Evolutionary conservation across 345 rosid species (phyloP), one percentile per base, ranked within the genome.

Genomic region (Toxicodendron radicans): DNA sequence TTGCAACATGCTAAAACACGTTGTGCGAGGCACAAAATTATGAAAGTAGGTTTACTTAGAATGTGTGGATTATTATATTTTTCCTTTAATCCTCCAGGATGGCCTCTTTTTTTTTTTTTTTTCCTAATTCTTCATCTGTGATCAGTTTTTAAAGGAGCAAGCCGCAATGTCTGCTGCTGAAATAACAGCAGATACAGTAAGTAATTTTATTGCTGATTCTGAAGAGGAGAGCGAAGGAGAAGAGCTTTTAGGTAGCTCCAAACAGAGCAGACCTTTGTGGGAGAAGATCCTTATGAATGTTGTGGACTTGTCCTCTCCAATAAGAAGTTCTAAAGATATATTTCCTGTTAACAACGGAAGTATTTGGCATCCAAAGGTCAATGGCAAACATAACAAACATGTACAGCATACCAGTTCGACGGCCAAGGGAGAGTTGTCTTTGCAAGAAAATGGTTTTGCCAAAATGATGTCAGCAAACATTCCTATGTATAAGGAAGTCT

Each of bases 1-100:
- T 80, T 95, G 85, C 90, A 83, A 75, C 95, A 90, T 86, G 97
- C 99, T 75, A 95, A 87, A 86, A 94, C 98, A 75, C 92, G 87
- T 54, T 87, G 97, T 82, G 98, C 98, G 80, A 89, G 97, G 67
- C 97, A 94, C 85, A 92, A 94, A 85, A 94, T 94, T 51, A 88
- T 90, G 97, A 94, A 89, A 75, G 98, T 92, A 86, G 66, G 88
- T 74, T 57, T 64, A 51, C 13, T 72, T 63, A 20, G n/a, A 59
- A 14, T 3, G 14, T 49, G 53, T 14, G 1, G 2, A 51, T 63
- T 64, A 20, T 53, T 58, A 33, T 66, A 9, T 8, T 66, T 71
- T 71, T 59, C 5, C n/a, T 45, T 45, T 16, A 24, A 66, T 64
- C 74, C 35, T 57, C 33, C 38, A 58, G 58, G 17, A 24, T 58